Evolutionary conservation across 2,329 filamentous ascomycete genomes (phyloP).

Genomic region (Fusarium sp.): DNA sequence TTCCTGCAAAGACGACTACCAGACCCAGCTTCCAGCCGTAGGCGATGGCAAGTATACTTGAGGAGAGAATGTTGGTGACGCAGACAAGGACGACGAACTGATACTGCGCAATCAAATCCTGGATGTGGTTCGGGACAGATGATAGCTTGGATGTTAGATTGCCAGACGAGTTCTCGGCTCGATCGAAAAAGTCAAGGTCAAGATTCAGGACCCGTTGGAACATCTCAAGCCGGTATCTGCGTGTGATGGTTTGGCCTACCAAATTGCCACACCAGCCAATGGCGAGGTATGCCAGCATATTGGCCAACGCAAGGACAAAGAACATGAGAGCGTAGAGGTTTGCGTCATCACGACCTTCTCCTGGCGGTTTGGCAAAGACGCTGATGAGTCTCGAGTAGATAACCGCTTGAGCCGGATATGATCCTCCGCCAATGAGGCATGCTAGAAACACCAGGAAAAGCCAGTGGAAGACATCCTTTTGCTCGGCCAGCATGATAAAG

Average conservation of each 20-base stretch:
- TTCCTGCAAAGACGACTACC: constrained; percentile 55
- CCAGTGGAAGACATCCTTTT: not conserved
- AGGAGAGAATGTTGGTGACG: constrained; percentile 16
- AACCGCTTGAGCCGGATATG: constrained; percentile 55
- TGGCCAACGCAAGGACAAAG: constrained; percentile 58
- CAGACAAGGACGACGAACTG: constrained; percentile 49
- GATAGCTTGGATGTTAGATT: constrained; percentile 51
- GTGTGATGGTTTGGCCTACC: too few species aligned
- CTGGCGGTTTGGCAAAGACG: constrained; percentile 50
- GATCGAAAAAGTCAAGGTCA: constrained; percentile 55
- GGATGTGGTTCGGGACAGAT: constrained; percentile 54
- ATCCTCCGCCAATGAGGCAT: constrained; percentile 27
- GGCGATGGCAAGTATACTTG: constrained; percentile 53
- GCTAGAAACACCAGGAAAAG: not conserved
- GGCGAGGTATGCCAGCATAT: constrained; percentile 55
- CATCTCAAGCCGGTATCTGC: too few species aligned
- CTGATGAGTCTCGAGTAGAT: constrained; percentile 54
- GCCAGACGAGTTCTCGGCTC: constrained; percentile 52
- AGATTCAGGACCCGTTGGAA: constrained; percentile 43
- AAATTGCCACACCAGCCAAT: constrained; percentile 40
- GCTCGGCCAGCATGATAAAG: not conserved
- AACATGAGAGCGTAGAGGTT: constrained; percentile 67
- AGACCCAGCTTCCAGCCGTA: constrained; percentile 60
- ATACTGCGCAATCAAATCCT: constrained; percentile 50
- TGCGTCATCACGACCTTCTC: constrained; percentile 50